Conservation (phyloP, 2,329 filamentous ascomycete genomes). For the Alternaria gansuensis region DNA sequence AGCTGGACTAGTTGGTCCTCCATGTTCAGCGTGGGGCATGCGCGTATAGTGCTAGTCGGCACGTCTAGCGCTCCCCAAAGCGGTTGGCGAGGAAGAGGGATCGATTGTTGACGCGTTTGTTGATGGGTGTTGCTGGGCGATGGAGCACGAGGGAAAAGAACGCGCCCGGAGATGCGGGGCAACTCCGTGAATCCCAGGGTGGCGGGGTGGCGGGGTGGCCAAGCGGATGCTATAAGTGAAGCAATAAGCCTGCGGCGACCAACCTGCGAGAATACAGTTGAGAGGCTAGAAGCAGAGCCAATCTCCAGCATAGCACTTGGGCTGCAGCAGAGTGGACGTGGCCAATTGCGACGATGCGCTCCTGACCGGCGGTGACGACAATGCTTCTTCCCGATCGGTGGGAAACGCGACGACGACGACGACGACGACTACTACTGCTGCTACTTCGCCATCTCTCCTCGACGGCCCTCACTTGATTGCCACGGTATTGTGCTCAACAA, state of each 20-base stretch:
- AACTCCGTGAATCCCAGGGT: conserved; percentile 28
- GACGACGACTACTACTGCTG: no score
- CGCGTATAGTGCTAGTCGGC: conserved; percentile 40
- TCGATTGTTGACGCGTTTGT: conserved; percentile 33
- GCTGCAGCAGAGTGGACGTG: not conserved
- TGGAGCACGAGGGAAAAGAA: conserved; percentile 28
- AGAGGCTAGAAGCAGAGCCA: not conserved
- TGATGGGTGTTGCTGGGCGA: conserved; percentile 32
- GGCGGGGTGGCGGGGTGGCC: conserved; percentile 25
- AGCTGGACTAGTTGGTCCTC: conserved; percentile 91
- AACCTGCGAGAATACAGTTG: not conserved
- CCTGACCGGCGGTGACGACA: not conserved
- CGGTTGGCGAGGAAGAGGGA: conserved; percentile 19
- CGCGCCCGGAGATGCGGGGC: conserved; percentile 42
- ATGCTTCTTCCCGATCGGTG: conserved; percentile 12
- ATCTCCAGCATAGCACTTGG: not conserved
- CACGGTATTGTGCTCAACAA: conserved; percentile 17
- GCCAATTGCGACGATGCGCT: conserved; percentile 6
- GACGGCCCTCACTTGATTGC: conserved; percentile 9
- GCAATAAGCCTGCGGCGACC: conserved; percentile 3
- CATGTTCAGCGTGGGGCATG: conserved; percentile 63
- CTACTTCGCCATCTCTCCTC: not conserved
- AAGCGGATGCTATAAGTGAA: conserved; percentile 13
- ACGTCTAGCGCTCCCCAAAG: conserved; percentile 41
- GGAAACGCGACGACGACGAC: conserved; percentile 10